Conservation (phyloP, 2,329 filamentous ascomycete genomes). For the Fusarium phyllophilum region DNA sequence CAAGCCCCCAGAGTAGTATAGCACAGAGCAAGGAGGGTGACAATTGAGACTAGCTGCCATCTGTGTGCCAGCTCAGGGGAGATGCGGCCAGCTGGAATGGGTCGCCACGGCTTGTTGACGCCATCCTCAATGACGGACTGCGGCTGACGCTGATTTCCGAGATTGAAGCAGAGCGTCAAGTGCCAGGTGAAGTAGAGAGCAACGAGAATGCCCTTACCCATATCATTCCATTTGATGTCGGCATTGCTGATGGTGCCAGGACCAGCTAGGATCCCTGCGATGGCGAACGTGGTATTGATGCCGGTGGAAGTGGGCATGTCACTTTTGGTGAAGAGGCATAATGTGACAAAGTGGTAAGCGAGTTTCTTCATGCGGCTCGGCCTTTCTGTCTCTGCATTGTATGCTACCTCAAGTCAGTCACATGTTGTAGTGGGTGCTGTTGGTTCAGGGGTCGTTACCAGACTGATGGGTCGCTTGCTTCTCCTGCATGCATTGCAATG, state of each 20-base stretch:
- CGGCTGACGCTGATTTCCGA: slow-evolving; percentile 52
- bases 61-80: slow-evolving; percentile 37
- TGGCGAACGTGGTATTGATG: slow-evolving; percentile 33
- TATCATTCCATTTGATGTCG: slow-evolving; percentile 15
- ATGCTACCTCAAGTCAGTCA: slow-evolving; percentile 23
- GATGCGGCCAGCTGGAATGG: slow-evolving; percentile 44
- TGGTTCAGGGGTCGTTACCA: slow-evolving; percentile 25
- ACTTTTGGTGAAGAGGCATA: slow-evolving; percentile 36
- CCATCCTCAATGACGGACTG: slow-evolving; percentile 50
- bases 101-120: slow-evolving; percentile 54
- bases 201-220: slow-evolving; percentile 32
- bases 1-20: slow-evolving; percentile 32
- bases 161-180: slow-evolving; percentile 45
- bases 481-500: not conserved
- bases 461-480: slow-evolving; percentile 13
- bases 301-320: slow-evolving; percentile 33
- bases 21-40: slow-evolving; percentile 33
- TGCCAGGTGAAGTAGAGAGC: slow-evolving; percentile 39
- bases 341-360: slow-evolving; percentile 26
- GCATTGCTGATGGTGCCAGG: slow-evolving; percentile 25
- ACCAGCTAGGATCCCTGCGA: slow-evolving; percentile 29
- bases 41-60: slow-evolving; percentile 41
- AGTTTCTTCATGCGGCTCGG: slow-evolving; percentile 10
- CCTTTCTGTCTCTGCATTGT: not conserved
- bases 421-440: not conserved